Conservation (phyloP, 768 basidiomycete genomes). For the Kondoa subrosea region DNA sequence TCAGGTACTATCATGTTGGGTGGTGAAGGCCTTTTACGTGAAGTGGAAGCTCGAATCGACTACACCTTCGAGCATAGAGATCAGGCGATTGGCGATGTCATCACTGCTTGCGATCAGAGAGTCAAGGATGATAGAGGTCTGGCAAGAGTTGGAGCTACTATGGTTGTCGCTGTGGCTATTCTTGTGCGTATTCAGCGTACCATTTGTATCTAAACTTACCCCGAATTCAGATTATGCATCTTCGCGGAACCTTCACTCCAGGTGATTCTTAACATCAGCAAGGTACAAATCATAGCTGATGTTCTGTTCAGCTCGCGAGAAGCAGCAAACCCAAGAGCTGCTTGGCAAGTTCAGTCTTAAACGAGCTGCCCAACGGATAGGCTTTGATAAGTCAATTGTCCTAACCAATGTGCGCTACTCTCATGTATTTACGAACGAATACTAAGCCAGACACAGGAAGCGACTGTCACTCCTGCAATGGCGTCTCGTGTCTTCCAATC, state of each 20-base stretch:
- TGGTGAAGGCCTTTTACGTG: not conserved
- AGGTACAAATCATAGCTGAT: not conserved
- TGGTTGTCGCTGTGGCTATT: not conserved
- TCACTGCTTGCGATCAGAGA: not conserved
- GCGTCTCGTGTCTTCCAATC: not conserved
- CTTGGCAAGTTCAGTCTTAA: not conserved
- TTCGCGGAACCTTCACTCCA: not conserved
- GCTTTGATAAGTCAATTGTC: not conserved
- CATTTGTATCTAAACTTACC: not conserved
- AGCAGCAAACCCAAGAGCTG: not conserved
- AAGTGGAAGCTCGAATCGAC: not conserved
- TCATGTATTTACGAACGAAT: not conserved
- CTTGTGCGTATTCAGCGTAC: not conserved
- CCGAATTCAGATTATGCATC: not conserved
- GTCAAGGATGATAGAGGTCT: not conserved
- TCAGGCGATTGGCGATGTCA: not conserved
- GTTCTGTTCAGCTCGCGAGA: not conserved
- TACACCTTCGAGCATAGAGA: not conserved
- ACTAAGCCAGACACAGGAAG: not conserved
- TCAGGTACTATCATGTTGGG: too few relatives aligned
- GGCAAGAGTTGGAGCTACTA: not conserved
- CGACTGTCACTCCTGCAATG: not conserved
- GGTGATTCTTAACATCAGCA: not conserved
- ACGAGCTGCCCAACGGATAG: not conserved
- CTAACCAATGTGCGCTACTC: not conserved